A percentile compares a stretch with the other conserved stretches of the same genome.
Conservation (phyloP, 257 asterid species). For the Solanum etuberosum region DNA sequence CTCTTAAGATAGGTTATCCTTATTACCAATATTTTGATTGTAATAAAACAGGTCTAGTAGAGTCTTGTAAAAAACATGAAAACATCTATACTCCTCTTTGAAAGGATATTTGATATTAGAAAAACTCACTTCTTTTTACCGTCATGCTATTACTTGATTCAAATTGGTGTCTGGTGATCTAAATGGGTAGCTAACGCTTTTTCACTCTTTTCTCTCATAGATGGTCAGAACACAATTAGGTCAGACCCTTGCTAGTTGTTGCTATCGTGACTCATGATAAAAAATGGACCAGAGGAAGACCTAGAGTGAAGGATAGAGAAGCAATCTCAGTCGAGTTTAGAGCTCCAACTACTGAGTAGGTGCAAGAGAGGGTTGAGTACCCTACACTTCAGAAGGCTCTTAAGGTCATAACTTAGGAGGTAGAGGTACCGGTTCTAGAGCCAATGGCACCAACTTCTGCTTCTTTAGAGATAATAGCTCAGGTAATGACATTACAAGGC, state of each 20-base stretch:
- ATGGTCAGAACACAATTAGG: neutral
- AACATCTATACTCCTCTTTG: too few relatives aligned
- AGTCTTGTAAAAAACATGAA: neutral
- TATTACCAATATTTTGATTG: neutral
- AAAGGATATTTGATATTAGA: neutral
- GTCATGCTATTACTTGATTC: neutral
- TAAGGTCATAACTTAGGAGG: neutral
- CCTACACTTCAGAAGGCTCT: neutral
- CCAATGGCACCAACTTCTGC: too few relatives aligned
- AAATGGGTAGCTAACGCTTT: neutral
- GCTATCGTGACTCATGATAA: neutral
- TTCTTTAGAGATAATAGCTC: neutral
- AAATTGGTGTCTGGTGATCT: neutral
- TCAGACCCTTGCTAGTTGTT: neutral
- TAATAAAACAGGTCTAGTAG: neutral
- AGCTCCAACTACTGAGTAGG: neutral
- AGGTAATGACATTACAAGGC: neutral
- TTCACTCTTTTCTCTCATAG: neutral
- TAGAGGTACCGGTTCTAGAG: neutral
- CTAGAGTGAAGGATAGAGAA: neutral
- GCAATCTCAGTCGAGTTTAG: too few relatives aligned
- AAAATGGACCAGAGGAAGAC: too few relatives aligned
- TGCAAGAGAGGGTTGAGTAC: neutral
- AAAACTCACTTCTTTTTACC: neutral
- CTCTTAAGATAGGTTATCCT: too few relatives aligned